Evolutionary conservation across 164 flowering plant species (phyloP), one percentile per base, ranked within the genome.

Genomic region (Aristolochia californica): DNA sequence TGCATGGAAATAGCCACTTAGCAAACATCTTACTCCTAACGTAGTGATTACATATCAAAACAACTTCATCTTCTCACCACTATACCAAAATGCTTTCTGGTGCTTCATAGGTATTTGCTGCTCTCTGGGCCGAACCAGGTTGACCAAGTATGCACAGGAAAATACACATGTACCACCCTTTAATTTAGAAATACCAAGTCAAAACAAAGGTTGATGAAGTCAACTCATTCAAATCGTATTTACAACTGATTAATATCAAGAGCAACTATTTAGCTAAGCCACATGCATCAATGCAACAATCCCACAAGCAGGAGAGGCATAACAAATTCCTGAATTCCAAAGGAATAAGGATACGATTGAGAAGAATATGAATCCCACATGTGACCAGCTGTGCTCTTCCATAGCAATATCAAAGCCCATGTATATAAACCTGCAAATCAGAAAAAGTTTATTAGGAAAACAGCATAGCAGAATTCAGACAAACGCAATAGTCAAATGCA

Each of bases 351-450:
- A 94, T 94, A 94, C 99, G 77, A 94, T 86, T 43, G 99, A 94
- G 77, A 90, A 94, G 77, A 88, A 88, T 71, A 94, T 90, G 71
- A 94, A 94, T 57, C 99, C 99, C 62, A 88, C 69, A 64, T 94
- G 99, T 12, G 99, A 90, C 99, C 97, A 90, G 76, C 97, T 94
- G 72, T 94, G 99, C 62, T 84, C 74, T 70, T 94, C 99, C 96
- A 94, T 94, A 60, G 88, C 97, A 73, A 94, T 94, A 77, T 90
- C 97, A 72, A 94, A 86, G 48, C 99, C 99, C 99, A 94, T 94
- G 78, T 94, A 94, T 69, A 94, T 94, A 61, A 94, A 94, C 58
- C 99, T 94, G 85, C 75, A 72, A 43, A 34, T 28, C 43, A 66
- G 70, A 62, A 59, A 48, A 25, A 63, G 34, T 43, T 64, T 60